Percentiles rank a stretch among this genome's conserved stretches.
Conservation (phyloP, 129 eudicot species). For the Arctium minus region DNA sequence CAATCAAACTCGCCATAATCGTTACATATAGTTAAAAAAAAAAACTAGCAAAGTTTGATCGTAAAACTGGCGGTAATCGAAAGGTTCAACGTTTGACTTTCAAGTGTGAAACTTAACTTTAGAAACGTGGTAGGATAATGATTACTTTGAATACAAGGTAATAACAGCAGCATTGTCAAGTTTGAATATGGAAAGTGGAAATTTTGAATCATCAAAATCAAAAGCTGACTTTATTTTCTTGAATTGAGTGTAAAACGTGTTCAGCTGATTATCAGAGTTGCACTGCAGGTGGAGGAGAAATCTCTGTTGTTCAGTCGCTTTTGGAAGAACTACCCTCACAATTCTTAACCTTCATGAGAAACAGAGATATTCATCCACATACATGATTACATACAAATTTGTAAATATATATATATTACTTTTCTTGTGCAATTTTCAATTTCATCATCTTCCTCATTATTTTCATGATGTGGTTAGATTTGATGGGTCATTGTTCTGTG, state of each 20-base stretch:
- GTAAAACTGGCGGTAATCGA: not conserved
- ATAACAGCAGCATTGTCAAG: not conserved
- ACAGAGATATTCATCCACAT: slow-evolving; percentile 62
- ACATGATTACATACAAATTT: slow-evolving; percentile 26
- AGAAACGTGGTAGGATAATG: slow-evolving; percentile 5
- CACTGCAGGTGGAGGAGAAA: slow-evolving; percentile 82
- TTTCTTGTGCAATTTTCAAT: slow-evolving; percentile 24
- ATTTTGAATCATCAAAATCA: not conserved
- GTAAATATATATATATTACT: slow-evolving; percentile 39
- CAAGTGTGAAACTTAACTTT: slow-evolving; percentile 6
- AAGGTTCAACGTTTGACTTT: slow-evolving; percentile 20
- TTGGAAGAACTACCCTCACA: slow-evolving; percentile 91
- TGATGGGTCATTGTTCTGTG: not conserved
- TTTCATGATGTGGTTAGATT: slow-evolving; percentile 16
- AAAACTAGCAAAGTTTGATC: not conserved
- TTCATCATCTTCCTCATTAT: not conserved
- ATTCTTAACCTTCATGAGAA: slow-evolving; percentile 75
- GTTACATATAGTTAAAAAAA: no score
- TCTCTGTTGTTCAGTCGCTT: slow-evolving; percentile 82
- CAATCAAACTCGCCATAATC: not conserved
- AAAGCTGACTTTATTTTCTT: not conserved
- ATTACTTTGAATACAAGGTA: slow-evolving; percentile 18
- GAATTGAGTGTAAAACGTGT: slow-evolving; percentile 3
- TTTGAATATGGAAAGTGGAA: not conserved
- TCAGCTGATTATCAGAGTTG: not conserved